Percentiles rank a stretch among this genome's conserved stretches.
Conservation (phyloP, 2,329 filamentous ascomycete genomes). For the Grosmannia huntii region DNA sequence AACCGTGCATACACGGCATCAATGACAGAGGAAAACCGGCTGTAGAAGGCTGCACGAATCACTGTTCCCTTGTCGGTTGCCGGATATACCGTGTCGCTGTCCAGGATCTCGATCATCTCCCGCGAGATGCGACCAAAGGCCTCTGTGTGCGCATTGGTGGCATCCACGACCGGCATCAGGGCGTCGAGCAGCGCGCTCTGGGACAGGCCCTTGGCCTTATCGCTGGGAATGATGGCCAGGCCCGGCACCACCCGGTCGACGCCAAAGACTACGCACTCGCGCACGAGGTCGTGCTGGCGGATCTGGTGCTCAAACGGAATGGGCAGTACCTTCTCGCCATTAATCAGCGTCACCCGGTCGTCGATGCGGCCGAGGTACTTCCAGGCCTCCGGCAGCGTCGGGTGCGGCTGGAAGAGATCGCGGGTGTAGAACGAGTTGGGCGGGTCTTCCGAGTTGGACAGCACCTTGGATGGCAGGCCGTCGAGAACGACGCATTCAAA, state of each 20-base stretch:
- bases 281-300: conserved; percentile 18
- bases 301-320: no score
- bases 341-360: no score
- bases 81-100: conserved; percentile 27
- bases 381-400: no score
- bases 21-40: conserved; percentile 29
- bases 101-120: conserved; percentile 37
- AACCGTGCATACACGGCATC: conserved; percentile 21
- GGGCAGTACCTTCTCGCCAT: no score
- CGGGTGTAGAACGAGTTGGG: no score
- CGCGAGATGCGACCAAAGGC: conserved; percentile 26
- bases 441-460: conserved; percentile 4
- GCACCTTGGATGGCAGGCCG: conserved; percentile 24
- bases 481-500: conserved; percentile 25
- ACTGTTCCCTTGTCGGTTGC: conserved; percentile 40
- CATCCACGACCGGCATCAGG: conserved; percentile 22
- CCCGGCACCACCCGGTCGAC: conserved; percentile 33
- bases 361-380: no score
- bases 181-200: conserved; percentile 17
- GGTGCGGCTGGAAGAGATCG: no score
- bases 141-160: conserved; percentile 18
- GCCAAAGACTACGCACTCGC: conserved; percentile 41
- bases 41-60: conserved; percentile 36
- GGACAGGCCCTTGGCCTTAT: conserved; percentile 12
- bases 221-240: conserved; percentile 29